Evolutionary conservation across 2,329 filamentous ascomycete species (phyloP), one percentile per base, ranked within the genome.

Genomic region (Alternaria arborescens): DNA sequence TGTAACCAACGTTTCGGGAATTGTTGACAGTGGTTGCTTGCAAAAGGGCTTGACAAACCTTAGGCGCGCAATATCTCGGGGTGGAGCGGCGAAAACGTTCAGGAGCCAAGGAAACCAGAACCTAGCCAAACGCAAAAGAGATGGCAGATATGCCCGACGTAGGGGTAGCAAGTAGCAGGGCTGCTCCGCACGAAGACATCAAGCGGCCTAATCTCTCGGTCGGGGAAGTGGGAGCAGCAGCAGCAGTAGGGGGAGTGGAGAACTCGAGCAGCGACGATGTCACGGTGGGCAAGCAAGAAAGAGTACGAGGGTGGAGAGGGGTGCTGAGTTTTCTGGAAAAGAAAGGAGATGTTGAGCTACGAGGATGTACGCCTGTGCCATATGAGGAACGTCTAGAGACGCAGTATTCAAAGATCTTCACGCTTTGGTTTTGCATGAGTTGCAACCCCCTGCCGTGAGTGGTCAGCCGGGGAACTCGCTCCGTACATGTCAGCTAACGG

Each of bases 381-480:
- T 62, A 82, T 22, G 82, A 86, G 55, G 78, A 85, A 61, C 80
- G 87, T 42, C 87, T 82, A 1, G 81, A 85, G 62, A 86, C 79
- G 8, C 79, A 81, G 36, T 85, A 85, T 65, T 80, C 80, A 73
- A 85, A 86, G 61, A 79, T 89, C 46, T 88, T 89, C 69, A 87
- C 86, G 4, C 79, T 88, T 24, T 88, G 87, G 80, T 87, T 88
- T 69, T 86, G 84, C 20, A 82, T 86, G 60, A 82, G 86, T 57
- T 79, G 85, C 43, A 87, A 85, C 68, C 79, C 87, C 8, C 70
- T 89, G 32, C 86, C 87, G 86, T 88, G 71, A 75, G 85, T 64
- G 47, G 22, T 24, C 42, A 7, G 20, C 36, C n/a, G 7, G 36
- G 8, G 36, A 8, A 8, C 24, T 28, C 26, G 28, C 24, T 8